A percentile compares a stretch with the other conserved stretches of the same genome.
phyloP scores from a whole-genome alignment of 805 yeast species.

The Debaryomyces prosopidis region DNA sequence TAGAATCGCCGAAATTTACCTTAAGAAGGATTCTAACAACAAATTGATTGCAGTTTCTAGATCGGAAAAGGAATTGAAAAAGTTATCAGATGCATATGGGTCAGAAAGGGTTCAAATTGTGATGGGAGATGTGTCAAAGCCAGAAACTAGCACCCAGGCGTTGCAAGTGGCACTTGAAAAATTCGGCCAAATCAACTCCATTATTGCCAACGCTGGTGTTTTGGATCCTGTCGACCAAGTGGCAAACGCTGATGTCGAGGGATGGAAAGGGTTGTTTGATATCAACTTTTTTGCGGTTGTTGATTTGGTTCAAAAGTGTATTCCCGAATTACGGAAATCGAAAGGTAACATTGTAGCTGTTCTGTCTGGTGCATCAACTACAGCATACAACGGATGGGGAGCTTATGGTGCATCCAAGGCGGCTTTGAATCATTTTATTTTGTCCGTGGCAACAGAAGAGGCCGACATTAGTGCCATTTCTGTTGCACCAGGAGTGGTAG shows the following conservation, averaged over 20 bases:
- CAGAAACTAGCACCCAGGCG: constrained; percentile 32
- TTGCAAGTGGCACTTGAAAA: constrained; percentile 45
- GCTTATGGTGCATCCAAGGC: constrained; percentile 94
- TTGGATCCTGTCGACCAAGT: constrained; percentile 71
- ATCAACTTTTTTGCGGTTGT: constrained; percentile 79
- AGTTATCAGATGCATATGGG: constrained; percentile 46
- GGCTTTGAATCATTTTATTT: constrained; percentile 77
- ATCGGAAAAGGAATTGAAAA: constrained; percentile 47
- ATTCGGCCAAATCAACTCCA: constrained; percentile 61
- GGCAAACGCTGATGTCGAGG: constrained; percentile 49
- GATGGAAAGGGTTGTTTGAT: constrained; percentile 69
- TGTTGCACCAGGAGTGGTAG: constrained; percentile 94
- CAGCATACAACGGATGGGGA: constrained; percentile 72
- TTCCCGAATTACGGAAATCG: constrained; percentile 57
- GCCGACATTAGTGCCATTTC: constrained; percentile 57
- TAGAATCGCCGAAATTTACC: constrained; percentile 58
- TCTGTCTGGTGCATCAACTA: constrained; percentile 83
- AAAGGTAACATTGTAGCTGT: constrained; percentile 75
- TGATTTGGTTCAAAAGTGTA: constrained; percentile 50
- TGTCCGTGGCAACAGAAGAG: constrained; percentile 70
- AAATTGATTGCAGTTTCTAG: constrained; percentile 75
- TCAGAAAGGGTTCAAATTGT: constrained; percentile 49
- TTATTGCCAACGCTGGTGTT: constrained; percentile 81
- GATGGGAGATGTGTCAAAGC: constrained; percentile 61
- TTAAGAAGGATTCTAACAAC: constrained; percentile 34